These are phyloP conservation scores for Protomyces lactucae-debilis DNA, from an alignment of 1,139 yeast species.

Conservation along the genomic window DNA sequence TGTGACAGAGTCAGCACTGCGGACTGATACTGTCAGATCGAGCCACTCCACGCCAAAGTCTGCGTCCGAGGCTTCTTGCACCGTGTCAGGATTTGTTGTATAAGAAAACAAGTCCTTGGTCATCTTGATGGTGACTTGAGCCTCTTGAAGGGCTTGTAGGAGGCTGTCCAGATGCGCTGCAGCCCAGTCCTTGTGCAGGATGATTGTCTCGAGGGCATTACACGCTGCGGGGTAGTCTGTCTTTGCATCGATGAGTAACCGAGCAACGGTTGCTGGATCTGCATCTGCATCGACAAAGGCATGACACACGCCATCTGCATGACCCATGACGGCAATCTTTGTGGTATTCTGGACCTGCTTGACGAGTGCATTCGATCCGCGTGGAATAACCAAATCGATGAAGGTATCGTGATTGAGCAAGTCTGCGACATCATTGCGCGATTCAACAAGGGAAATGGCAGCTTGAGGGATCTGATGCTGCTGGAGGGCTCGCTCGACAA, in stretches of 20 bases:
- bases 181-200: conserved; percentile 57
- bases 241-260: conserved; percentile 76
- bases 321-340: conserved; percentile 94
- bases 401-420: conserved; percentile 77
- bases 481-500: conserved; percentile 58
- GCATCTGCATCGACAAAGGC: conserved; percentile 74
- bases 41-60: conserved; percentile 82
- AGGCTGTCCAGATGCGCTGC: conserved; percentile 40
- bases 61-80: conserved; percentile 40
- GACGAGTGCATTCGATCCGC: conserved; percentile 92
- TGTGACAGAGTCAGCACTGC: conserved; percentile 52
- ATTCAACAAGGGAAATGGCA: conserved; percentile 79
- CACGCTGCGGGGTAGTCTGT: conserved; percentile 98
- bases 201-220: conserved; percentile 86
- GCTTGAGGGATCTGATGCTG: conserved; percentile 65
- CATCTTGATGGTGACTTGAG: conserved; percentile 65
- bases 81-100: conserved; percentile 40
- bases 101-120: conserved; percentile 46
- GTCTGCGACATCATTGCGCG: conserved; percentile 84
- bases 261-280: conserved; percentile 67
- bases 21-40: conserved; percentile 74
- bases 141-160: conserved; percentile 49
- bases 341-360: conserved; percentile 77
- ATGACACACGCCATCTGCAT: conserved; percentile 96
- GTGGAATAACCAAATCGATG: conserved; percentile 92